Conservation (phyloP, 2,329 filamentous ascomycete genomes). For the Akanthomyces uredinophilus region DNA sequence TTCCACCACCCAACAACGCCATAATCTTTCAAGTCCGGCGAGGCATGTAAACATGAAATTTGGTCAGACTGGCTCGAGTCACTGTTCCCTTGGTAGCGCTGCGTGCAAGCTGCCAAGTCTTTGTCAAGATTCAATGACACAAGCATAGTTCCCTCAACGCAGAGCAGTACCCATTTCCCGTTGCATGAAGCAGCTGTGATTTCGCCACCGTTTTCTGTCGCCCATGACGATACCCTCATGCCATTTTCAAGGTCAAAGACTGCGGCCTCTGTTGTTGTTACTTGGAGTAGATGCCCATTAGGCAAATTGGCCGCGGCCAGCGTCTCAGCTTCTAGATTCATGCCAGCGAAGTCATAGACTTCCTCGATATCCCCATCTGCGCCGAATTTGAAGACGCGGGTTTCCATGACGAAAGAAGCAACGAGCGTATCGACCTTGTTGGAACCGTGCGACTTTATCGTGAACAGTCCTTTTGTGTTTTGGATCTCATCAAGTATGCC, state of each 20-base stretch:
- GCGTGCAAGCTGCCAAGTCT: constrained; percentile 53
- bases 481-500: constrained; percentile 77
- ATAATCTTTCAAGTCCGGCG: constrained; percentile 55
- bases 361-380: constrained; percentile 77
- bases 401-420: constrained; percentile 78
- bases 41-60: constrained; percentile 77
- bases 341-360: constrained; percentile 66
- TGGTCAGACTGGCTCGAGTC: constrained; percentile 52
- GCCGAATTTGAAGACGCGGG: constrained; percentile 75
- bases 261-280: constrained; percentile 60
- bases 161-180: constrained; percentile 62
- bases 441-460: constrained; percentile 49
- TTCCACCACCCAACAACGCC: constrained; percentile 87
- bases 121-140: constrained; percentile 61
- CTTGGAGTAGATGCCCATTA: constrained; percentile 63
- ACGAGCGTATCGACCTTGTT: constrained; percentile 64
- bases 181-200: constrained; percentile 81
- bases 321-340: constrained; percentile 66
- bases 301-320: constrained; percentile 64
- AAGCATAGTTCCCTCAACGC: constrained; percentile 68
- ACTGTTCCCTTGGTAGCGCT: constrained; percentile 57
- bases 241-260: constrained; percentile 58
- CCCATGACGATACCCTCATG: constrained; percentile 55
- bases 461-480: constrained; percentile 68
- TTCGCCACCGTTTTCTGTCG: constrained; percentile 38